These are phyloP conservation scores for Spatholobus suberectus DNA, from an alignment of 306 rosid species.

Conservation along the genomic window DNA sequence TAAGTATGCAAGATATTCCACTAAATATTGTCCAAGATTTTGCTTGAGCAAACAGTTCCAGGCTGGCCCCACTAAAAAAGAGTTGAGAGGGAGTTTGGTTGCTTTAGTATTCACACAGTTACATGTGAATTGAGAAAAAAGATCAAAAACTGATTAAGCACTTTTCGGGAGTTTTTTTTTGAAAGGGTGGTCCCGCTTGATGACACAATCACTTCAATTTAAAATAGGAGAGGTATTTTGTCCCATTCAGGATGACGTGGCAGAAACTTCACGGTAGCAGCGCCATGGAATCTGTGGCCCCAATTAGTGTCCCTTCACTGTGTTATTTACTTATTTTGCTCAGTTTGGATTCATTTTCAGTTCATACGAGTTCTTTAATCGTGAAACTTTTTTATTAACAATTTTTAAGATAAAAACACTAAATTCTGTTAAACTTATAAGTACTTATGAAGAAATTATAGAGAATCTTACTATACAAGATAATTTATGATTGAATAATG, in stretches of 20 bases:
- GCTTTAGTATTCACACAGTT: not conserved
- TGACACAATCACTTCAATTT: conserved; percentile 48
- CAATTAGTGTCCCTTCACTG: not conserved
- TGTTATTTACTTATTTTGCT: not conserved
- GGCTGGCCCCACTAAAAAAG: conserved; percentile 38
- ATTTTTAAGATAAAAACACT: not conserved
- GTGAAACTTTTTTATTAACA: not conserved
- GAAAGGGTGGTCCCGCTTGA: conserved; percentile 41
- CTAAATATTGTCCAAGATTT: conserved; percentile 32
- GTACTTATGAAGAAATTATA: not conserved
- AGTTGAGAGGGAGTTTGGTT: conserved; percentile 9
- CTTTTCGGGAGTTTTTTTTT: conserved; percentile 47
- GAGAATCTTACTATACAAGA: not conserved
- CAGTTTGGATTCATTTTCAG: not conserved
- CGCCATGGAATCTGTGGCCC: conserved; percentile 36
- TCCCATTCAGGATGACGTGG: conserved; percentile 66
- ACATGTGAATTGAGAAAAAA: conserved; percentile 27
- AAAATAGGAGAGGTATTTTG: conserved; percentile 50
- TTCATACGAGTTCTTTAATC: not conserved
- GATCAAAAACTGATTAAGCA: conserved; percentile 38
- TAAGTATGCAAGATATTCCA: conserved; percentile 44
- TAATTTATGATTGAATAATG: not conserved
- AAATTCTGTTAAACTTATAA: not conserved
- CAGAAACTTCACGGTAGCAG: conserved; percentile 33
- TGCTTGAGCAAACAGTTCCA: conserved; percentile 14